Evolutionary conservation across 768 basidiomycete species (phyloP).

Genomic region (Termitomyces bulborhizus): DNA sequence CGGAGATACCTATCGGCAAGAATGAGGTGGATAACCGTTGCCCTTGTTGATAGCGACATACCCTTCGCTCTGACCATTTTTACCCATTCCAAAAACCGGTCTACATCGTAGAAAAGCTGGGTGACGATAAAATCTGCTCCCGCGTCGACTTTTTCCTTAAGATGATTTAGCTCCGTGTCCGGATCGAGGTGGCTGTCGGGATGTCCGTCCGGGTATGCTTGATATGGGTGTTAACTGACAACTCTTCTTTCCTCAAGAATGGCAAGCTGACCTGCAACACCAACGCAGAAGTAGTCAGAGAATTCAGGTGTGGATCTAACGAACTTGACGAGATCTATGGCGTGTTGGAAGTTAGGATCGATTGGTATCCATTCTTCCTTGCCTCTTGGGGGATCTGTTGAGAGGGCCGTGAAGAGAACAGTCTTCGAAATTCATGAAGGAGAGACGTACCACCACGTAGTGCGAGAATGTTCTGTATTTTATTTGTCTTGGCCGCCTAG

Average conservation of each 20-base stretch:
- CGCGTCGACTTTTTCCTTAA: slow-evolving; percentile 87
- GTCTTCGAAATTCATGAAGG: not conserved
- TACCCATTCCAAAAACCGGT: slow-evolving; percentile 78
- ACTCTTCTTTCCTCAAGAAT: not conserved
- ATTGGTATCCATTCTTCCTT: slow-evolving; percentile 90
- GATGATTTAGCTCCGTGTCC: slow-evolving; percentile 56
- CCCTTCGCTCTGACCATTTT: slow-evolving; percentile 66
- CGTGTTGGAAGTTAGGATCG: slow-evolving; percentile 79
- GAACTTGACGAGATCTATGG: slow-evolving; percentile 85
- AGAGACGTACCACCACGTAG: slow-evolving; percentile 72
- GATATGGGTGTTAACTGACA: slow-evolving; percentile 3
- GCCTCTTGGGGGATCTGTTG: slow-evolving; percentile 83
- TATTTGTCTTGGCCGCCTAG: slow-evolving; percentile 72
- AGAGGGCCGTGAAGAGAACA: not conserved
- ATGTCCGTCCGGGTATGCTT: slow-evolving; percentile 91
- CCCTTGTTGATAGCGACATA: slow-evolving; percentile 23
- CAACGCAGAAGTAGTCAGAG: slow-evolving; percentile 84
- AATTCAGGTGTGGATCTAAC: slow-evolving; percentile 76
- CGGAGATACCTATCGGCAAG: slow-evolving; percentile 61
- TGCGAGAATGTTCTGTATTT: slow-evolving; percentile 87
- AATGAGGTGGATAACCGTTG: not conserved
- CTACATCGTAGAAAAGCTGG: slow-evolving; percentile 95
- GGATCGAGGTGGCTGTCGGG: slow-evolving; percentile 53
- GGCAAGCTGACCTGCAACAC: slow-evolving; percentile 71
- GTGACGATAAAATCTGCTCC: slow-evolving; percentile 97